Base-by-base conservation (phyloP, 2,329 filamentous ascomycete genomes). In the Aspergillus brasiliensis region DNA sequence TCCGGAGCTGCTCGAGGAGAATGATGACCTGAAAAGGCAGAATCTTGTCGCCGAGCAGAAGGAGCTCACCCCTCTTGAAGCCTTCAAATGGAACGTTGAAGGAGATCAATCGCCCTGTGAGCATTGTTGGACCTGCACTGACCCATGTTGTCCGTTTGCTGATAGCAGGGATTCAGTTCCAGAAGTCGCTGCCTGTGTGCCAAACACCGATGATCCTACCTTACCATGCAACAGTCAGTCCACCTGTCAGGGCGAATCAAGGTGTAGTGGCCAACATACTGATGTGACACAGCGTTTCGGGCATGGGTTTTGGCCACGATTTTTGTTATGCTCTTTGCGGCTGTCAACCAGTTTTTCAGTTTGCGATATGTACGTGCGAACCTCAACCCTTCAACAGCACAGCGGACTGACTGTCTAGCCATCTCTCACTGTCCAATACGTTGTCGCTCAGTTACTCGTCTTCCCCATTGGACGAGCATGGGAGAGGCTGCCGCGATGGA, bases 71-170 rank as follows among this genome's bases (percentile, higher is more conserved):
- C 72, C 74, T 2, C 68, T 67, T 1, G 74, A 76, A 57, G 74
- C 74, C 6, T 75, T 76, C 56, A 71, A 70, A 44, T 76, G 73
- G 73, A 73, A 70, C 58, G 74, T 76, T 11, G 71, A 75, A 23
- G 74, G 74, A 13, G 74, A 76, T 37, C 70, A 76, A 61, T 76
- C 74, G 17, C 74, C 74, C 21, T 76, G 74, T 76, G 59, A 54
- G 72, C 2, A 34, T 34, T 34, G 31, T 19, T 15, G 7, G 5
- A n/a, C 15, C 27, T 44, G 34, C 15, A 19, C 11, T 19, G 34
- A 4, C n/a, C 13, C 4, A 23, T 11, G 8, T 17, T 11, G 17
- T 46, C 19, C 25, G 51, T 17, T 19, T 19, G 25, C 19, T 62
- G 21, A 64, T 27, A 11, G 8, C 15, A 37, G 17, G 4, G 52